Conservation (phyloP, 2,329 filamentous ascomycete genomes). For the Venturia aucupariae region DNA sequence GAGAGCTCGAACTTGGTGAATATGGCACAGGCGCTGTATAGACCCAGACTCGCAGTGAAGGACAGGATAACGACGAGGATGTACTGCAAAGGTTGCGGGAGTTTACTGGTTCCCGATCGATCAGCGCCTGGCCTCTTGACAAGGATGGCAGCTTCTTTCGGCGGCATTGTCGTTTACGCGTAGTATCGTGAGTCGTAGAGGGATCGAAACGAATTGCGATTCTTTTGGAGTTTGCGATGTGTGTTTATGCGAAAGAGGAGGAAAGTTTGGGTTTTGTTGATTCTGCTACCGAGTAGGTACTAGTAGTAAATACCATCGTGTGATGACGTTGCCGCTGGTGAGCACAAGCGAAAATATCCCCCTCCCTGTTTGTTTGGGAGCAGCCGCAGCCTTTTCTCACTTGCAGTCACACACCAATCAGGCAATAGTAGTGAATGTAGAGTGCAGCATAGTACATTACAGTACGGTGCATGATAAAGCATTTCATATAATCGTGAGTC, state of each 20-base stretch:
- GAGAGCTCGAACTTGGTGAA: conserved; percentile 47
- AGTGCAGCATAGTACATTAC: too few species aligned
- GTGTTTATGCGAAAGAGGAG: neutral
- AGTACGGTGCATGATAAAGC: too few species aligned
- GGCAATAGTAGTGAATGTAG: too few species aligned
- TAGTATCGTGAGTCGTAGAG: neutral
- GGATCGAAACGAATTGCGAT: neutral
- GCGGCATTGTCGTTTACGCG: neutral
- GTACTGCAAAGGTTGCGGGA: conserved; percentile 8
- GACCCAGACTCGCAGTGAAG: conserved; percentile 8
- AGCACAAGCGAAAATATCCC: neutral
- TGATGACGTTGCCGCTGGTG: neutral
- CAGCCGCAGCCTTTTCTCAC: neutral
- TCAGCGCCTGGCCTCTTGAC: neutral
- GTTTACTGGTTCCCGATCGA: neutral
- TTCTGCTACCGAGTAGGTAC: too few species aligned
- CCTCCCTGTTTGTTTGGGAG: neutral
- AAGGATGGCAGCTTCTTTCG: neutral
- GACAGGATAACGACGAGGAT: conserved; percentile 9
- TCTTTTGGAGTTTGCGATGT: neutral
- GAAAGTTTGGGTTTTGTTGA: neutral
- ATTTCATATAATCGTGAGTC: neutral
- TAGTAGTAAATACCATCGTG: too few species aligned
- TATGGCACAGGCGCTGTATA: neutral
- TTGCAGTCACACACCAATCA: too few species aligned